A percentile compares a stretch with the other conserved stretches of the same genome.
Evolutionary conservation across 768 basidiomycete species (phyloP).

Genomic region (Lactarius trivialis): DNA sequence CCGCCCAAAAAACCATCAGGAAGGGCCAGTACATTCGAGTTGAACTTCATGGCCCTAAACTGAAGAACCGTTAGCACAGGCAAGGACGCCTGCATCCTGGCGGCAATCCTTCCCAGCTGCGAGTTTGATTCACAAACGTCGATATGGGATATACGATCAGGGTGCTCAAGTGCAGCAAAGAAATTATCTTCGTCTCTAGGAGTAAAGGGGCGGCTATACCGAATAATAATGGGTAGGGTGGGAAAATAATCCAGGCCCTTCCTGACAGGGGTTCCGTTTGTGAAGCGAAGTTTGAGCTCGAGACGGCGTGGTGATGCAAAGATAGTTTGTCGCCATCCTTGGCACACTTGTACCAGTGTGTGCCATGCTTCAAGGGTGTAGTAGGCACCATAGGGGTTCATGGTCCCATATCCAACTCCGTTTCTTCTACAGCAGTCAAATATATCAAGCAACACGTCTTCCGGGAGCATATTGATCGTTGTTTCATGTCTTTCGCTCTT

Average conservation of each 20-base stretch:
- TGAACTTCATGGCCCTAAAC: neutral
- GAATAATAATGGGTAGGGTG: neutral
- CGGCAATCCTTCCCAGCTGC: neutral
- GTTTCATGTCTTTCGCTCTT: too few relatives aligned
- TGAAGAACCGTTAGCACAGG: neutral
- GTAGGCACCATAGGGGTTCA: too few relatives aligned
- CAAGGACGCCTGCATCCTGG: neutral
- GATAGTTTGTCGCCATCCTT: neutral
- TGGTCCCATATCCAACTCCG: too few relatives aligned
- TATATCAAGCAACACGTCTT: neutral
- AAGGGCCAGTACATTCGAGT: neutral
- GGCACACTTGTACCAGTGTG: neutral
- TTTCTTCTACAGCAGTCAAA: neutral
- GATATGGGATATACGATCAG: neutral
- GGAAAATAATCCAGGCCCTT: neutral
- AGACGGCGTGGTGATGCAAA: neutral
- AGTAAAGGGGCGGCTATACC: neutral
- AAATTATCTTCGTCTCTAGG: too few relatives aligned
- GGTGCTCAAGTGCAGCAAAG: neutral
- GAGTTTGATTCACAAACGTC: too few relatives aligned
- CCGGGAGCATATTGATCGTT: constrained; percentile 21
- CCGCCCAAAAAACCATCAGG: neutral
- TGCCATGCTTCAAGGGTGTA: neutral
- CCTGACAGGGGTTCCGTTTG: neutral
- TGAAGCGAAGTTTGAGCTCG: neutral